Base-by-base conservation (phyloP, 192 early-diverging fungal species). In the Kickxella alabastrina region DNA sequence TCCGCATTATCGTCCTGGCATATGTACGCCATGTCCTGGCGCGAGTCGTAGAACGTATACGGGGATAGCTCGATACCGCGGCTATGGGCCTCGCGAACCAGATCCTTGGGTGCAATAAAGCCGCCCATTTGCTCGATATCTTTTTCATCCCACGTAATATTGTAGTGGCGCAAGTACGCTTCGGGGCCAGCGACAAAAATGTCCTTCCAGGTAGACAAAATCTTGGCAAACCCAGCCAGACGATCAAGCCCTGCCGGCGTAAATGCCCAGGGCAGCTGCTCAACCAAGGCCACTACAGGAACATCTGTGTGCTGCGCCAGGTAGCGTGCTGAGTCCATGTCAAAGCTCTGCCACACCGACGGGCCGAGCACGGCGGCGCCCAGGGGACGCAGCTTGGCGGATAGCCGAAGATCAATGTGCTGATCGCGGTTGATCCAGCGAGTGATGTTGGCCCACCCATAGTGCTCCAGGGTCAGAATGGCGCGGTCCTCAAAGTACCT, bases 1-100 rank as follows among this genome's bases (percentile, higher is more conserved):
- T 1, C 27, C 3, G 40, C 43, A 7, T 48, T 58, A 6, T 15
- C 19, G 19, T 36, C 32, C n/a, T 31, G 32, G 49, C 73, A 76
- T 50, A 76, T 18, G 35, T 77, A 77, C 3, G 21, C 43, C 57
- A 54, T 54, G 18, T 46, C 26, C 48, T 77, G 75, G 45, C 46
- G 68, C 53, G 67, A 70, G 44, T 77, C 75, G 38, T 77, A 77
- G 23, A 77, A 77, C 0, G 75, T 77, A 17, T 77, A 77, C 0
- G 68, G 62, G 0, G 75, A 70, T 3, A 77, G 19, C 1, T 54
- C 39, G 62, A 77, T 52, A 10, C 64, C 59, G 3, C 75, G 50
- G 13, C 7, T 26, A 15, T 77, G 75, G 12, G 52, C 43, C 52
- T 66, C 63, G 9, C 24, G 23, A 5, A 29, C 61, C 21, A 77